Percentiles rank a stretch among this genome's conserved stretches.
Conservation (phyloP, 192 early-diverging fungal genomes). For the Coemansia sp. region DNA sequence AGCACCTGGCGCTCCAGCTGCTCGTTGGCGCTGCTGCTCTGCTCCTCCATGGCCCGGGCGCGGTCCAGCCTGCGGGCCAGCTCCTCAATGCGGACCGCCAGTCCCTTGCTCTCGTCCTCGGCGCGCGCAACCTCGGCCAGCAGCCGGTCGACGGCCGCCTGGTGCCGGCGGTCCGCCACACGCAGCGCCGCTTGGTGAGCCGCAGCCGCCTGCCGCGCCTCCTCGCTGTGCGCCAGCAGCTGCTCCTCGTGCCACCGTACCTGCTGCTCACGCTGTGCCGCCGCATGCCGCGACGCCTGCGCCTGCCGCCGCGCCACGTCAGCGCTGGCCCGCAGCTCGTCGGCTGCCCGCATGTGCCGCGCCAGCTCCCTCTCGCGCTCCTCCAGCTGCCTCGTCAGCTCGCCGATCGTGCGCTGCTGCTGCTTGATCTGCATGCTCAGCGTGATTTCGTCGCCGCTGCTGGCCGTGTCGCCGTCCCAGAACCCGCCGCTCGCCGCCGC, state of each 20-base stretch:
- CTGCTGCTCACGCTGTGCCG: conserved; percentile 4
- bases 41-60: background rate
- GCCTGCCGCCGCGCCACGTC: conserved; percentile 17
- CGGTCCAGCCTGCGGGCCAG: conserved; percentile 15
- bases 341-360: conserved; percentile 4
- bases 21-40: background rate
- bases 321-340: conserved; percentile 6
- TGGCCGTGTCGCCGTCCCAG: conserved; percentile 23
- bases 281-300: conserved; percentile 1
- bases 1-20: conserved; percentile 5
- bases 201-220: background rate
- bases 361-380: conserved; percentile 18
- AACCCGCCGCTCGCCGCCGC: conserved; percentile 6
- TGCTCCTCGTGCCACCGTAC: conserved; percentile 22
- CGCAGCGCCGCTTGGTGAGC: conserved; percentile 13
- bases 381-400: conserved; percentile 24
- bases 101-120: conserved; percentile 7
- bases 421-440: conserved; percentile 21
- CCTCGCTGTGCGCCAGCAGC: conserved; percentile 10
- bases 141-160: conserved; percentile 7
- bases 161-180: conserved; percentile 14
- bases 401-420: conserved; percentile 23
- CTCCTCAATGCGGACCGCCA: conserved; percentile 12
- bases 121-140: conserved; percentile 6
- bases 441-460: conserved; percentile 7